A percentile compares a stretch with the other conserved stretches of the same genome.
These are phyloP conservation scores for Clarireedia homoeocarpa DNA, from an alignment of 2,329 filamentous ascomycete genomes.

Conservation along the genomic window DNA sequence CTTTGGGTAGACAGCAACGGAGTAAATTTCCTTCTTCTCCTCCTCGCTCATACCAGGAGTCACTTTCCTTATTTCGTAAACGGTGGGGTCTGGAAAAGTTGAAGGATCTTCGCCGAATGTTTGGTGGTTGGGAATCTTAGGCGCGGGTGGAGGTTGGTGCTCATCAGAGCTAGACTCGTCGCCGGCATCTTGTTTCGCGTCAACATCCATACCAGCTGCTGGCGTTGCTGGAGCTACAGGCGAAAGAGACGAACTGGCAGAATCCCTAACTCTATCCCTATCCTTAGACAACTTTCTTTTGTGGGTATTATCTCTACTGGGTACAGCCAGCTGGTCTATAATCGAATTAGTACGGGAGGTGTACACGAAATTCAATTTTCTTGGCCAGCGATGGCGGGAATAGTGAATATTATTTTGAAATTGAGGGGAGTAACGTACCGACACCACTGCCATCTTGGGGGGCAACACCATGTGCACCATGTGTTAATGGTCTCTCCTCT, in stretches of 20 bases:
- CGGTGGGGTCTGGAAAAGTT: constrained; percentile 82
- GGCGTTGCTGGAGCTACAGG: constrained; percentile 43
- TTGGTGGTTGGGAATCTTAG: constrained; percentile 59
- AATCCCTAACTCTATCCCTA: constrained; percentile 27
- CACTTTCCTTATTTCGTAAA: constrained; percentile 83
- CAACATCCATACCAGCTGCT: constrained; percentile 45
- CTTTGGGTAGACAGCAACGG: constrained; percentile 74
- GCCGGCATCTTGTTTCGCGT: constrained; percentile 43
- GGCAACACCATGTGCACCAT: constrained; percentile 55
- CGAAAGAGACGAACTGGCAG: constrained; percentile 52
- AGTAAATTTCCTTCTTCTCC: constrained; percentile 82
- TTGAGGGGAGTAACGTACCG: constrained; percentile 35
- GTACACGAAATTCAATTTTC: background rate
- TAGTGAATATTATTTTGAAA: background rate
- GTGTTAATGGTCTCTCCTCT: constrained; percentile 50
- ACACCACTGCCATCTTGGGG: constrained; percentile 56
- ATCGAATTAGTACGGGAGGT: background rate
- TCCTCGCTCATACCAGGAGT: constrained; percentile 62
- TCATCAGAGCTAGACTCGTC: constrained; percentile 43
- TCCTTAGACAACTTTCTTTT: constrained; percentile 12
- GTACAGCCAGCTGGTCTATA: constrained; percentile 20
- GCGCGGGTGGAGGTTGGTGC: constrained; percentile 51
- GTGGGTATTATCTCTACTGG: constrained; percentile 14
- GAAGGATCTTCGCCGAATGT: constrained; percentile 90
- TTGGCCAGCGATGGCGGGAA: background rate